These are phyloP conservation scores for Nannochloris sp. DNA, from an alignment of 139 green algal species.

Conservation along the genomic window DNA sequence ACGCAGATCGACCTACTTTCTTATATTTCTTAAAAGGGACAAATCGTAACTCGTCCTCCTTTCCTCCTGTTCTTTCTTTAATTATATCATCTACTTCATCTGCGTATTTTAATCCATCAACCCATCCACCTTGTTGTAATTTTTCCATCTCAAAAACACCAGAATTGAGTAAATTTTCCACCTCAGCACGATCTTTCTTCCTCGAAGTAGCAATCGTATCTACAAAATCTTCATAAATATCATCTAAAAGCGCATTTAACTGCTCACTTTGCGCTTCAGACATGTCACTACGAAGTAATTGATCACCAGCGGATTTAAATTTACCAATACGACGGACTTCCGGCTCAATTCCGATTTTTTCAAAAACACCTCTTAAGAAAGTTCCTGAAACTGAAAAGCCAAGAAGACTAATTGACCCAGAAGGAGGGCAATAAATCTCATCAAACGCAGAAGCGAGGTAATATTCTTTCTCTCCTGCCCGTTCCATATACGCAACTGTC, in stretches of 20 bases:
- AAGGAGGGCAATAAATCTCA: conserved; percentile 82
- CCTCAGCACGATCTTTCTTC: conserved; percentile 56
- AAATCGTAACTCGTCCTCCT: conserved; percentile 47
- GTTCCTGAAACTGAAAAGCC: conserved; percentile 75
- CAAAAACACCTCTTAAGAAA: conserved; percentile 81
- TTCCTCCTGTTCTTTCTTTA: conserved; percentile 53
- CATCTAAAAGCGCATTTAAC: conserved; percentile 79
- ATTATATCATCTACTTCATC: conserved; percentile 77
- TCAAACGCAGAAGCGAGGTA: conserved; percentile 72
- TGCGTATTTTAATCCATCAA: conserved; percentile 78
- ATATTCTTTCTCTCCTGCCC: conserved; percentile 86
- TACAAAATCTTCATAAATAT: conserved; percentile 74
- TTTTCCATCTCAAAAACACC: conserved; percentile 66
- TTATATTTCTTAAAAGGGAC: conserved; percentile 59
- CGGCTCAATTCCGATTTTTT: conserved; percentile 87
- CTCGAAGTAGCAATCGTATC: conserved; percentile 42
- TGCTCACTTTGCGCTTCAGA: conserved; percentile 65
- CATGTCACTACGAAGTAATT: conserved; percentile 87
- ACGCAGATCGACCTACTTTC: conserved; percentile 48
- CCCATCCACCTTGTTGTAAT: conserved; percentile 50
- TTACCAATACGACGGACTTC: conserved; percentile 84
- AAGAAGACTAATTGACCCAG: conserved; percentile 63
- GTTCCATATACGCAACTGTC: conserved; percentile 74
- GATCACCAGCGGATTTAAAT: conserved; percentile 74
- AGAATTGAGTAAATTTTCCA: conserved; percentile 65